A percentile compares a stretch with the other conserved stretches of the same genome.
Evolutionary conservation across 768 basidiomycete species (phyloP).

Genomic region (Podaxis sp.): DNA sequence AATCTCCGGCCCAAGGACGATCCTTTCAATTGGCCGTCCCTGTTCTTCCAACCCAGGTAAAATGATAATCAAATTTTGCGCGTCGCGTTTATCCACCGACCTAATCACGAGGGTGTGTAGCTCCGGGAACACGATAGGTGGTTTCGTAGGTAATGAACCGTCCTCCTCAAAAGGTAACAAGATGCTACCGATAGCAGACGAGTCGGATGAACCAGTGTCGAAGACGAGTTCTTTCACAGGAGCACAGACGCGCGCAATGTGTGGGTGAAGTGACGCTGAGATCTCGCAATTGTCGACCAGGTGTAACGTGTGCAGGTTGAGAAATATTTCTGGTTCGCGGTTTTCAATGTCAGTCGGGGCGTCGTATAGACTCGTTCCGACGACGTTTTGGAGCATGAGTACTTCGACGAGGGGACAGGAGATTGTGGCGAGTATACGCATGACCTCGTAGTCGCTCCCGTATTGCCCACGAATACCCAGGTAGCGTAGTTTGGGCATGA

Average conservation of each 20-base stretch:
- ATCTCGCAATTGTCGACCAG: conserved; percentile 11
- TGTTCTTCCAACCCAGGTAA: conserved; percentile 7
- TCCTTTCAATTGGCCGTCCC: not conserved
- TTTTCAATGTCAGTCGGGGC: conserved; percentile 3
- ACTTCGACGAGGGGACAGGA: conserved; percentile 8
- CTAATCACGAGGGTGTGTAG: not conserved
- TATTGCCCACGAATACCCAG: conserved; percentile 11
- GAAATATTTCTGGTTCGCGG: conserved; percentile 2
- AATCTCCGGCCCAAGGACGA: conserved; percentile 7
- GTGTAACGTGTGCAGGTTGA: conserved; percentile 3
- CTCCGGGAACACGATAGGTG: conserved; percentile 10
- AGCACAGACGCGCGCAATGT: not conserved
- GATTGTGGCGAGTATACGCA: conserved; percentile 9
- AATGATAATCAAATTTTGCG: conserved; percentile 8
- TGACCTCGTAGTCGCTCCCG: conserved; percentile 13
- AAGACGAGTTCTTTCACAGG: conserved; percentile 4
- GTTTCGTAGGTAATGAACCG: not conserved
- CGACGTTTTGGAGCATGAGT: conserved; percentile 11
- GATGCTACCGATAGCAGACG: conserved; percentile 8
- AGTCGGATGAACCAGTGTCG: conserved; percentile 12
- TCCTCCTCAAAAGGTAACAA: conserved; percentile 2
- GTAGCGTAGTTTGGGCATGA: conserved; percentile 11
- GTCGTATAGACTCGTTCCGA: conserved; percentile 8
- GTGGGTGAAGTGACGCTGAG: not conserved
- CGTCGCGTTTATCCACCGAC: conserved; percentile 10